Evolutionary conservation across 2,329 filamentous ascomycete genomes (phyloP).

Genomic region (Fusarium sp.): DNA sequence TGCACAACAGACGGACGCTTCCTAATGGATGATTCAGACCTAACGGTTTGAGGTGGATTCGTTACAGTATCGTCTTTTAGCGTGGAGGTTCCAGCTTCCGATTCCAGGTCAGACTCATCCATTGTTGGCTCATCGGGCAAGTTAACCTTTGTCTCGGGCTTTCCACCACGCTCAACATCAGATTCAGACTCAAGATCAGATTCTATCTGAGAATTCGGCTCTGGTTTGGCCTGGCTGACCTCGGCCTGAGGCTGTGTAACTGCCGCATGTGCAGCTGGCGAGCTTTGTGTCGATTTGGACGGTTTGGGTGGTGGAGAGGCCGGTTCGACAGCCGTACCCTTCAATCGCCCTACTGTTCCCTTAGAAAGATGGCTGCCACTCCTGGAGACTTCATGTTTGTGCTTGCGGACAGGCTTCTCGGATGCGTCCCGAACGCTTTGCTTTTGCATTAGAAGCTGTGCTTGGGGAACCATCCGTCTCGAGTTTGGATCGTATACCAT

Average conservation of each 20-base stretch:
- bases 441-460: slow-evolving; percentile 57
- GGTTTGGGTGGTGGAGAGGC: neutral
- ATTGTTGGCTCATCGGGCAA: slow-evolving; percentile 4
- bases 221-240: neutral
- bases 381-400: slow-evolving; percentile 54
- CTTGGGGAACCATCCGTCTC: slow-evolving; percentile 67
- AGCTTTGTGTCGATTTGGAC: slow-evolving; percentile 44
- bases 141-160: neutral
- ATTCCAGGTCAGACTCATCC: slow-evolving; percentile 11
- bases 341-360: slow-evolving; percentile 64
- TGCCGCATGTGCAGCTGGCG: neutral
- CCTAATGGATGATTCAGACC: slow-evolving; percentile 10
- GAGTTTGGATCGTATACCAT: slow-evolving; percentile 75
- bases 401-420: slow-evolving; percentile 54
- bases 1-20: slow-evolving; percentile 59
- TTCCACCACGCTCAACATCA: neutral
- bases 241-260: slow-evolving; percentile 6
- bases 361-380: slow-evolving; percentile 60
- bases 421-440: slow-evolving; percentile 54
- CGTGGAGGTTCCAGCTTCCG: neutral
- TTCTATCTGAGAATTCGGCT: slow-evolving; percentile 11
- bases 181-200: slow-evolving; percentile 26
- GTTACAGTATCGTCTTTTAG: neutral
- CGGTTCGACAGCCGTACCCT: slow-evolving; percentile 58
- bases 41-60: neutral